Evolutionary conservation across 805 yeast species (phyloP).

Genomic region (Yamadazyma takamatsuzukensis): DNA sequence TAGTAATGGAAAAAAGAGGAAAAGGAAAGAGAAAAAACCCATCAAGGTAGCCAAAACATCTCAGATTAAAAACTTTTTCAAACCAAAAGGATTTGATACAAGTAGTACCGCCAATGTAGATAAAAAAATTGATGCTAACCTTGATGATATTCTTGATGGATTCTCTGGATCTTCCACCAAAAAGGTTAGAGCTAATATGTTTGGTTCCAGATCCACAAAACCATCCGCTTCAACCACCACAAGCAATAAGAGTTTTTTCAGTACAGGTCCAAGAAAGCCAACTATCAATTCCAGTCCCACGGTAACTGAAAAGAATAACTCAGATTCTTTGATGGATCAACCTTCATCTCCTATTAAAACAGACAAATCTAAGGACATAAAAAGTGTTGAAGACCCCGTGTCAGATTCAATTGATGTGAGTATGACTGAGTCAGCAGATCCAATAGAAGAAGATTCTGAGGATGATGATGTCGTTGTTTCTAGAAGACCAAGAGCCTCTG

Average conservation of each 20-base stretch:
- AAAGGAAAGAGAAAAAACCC: slow-evolving; percentile 28
- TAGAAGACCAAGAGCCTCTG: slow-evolving; percentile 48
- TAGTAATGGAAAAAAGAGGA: slow-evolving; percentile 18
- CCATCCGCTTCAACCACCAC: slow-evolving; percentile 2
- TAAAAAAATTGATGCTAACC: slow-evolving; percentile 45
- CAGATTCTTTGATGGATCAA: slow-evolving; percentile 23
- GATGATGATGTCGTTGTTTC: slow-evolving; percentile 59
- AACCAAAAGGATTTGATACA: slow-evolving; percentile 24
- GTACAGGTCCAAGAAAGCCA: slow-evolving; percentile 1
- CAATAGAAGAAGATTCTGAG: slow-evolving; percentile 34
- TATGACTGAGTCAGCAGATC: not conserved
- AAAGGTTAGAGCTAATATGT: slow-evolving; percentile 4
- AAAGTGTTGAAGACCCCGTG: not conserved
- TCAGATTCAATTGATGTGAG: slow-evolving; percentile 4
- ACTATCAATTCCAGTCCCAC: slow-evolving; percentile 12
- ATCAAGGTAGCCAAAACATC: slow-evolving; percentile 40
- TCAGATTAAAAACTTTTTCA: slow-evolving; percentile 52
- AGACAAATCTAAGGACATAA: not conserved
- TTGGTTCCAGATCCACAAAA: slow-evolving; percentile 1
- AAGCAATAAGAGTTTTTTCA: slow-evolving; percentile 13
- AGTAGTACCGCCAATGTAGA: slow-evolving; percentile 14
- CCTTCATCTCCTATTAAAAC: slow-evolving; percentile 38
- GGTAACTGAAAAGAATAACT: slow-evolving; percentile 20
- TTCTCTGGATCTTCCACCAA: slow-evolving; percentile 19
- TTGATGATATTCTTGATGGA: slow-evolving; percentile 67